Evolutionary conservation across 805 yeast species (phyloP), one percentile per base, ranked within the genome.

Genomic region (Candida arabinofermentans): DNA sequence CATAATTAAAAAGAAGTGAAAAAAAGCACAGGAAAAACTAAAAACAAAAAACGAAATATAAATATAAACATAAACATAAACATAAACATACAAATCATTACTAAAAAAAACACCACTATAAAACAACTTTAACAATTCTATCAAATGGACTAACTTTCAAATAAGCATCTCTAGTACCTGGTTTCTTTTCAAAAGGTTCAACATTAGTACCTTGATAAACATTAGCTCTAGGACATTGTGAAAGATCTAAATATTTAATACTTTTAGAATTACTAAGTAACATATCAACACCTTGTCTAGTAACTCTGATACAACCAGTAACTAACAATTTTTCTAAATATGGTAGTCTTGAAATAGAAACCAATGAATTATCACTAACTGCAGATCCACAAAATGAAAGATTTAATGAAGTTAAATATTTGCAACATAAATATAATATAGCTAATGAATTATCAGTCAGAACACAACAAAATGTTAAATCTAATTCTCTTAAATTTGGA

Each of bases 371-470:
- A 52, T 85, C 91, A 53, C 87, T 79, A 5, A 85, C 88, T 1
- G 91, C 90, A 24, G 84, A 74, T 4, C 91, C 91, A 61, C 91
- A 85, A 54, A 83, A 85, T 8, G 86, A 78, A 26, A 84, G 58
- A 50, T 82, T 81, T 46, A 85, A 62, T 17, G 62, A 59, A 33
- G 67, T 58, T 44, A 85, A 59, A 6, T 67, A 59, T 37, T 76
- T 81, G 54, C 88, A 83, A n/a, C 86, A 84, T 14, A 80, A 62
- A 46, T 84, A 72, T 17, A 85, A 59, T 2, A 81, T 77, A 48
- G 84, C 87, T 22, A 85, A 66, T 2, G 90, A 72, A 29, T 76
- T 71, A 54, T 85, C 90, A 8, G 85, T 75, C 36, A 85, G 61
- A 3, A 86, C 82, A 62, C 91, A 84, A 58, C 93, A 85, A 53